Base-by-base conservation (phyloP, 768 basidiomycete species). In the Hericium coralloides region DNA sequence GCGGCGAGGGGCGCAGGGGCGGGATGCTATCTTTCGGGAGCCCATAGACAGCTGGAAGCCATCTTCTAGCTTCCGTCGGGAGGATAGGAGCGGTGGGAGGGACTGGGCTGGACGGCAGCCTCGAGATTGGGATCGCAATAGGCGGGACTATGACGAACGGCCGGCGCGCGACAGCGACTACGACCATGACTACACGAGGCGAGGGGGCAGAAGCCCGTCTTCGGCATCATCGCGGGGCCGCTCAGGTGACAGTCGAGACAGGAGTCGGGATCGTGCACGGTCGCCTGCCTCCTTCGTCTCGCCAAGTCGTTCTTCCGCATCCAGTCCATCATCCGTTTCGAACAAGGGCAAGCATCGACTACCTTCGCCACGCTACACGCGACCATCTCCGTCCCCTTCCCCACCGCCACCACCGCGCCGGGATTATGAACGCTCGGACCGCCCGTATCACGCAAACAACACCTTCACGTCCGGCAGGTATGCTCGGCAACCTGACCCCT, bases 81-180 rank as follows among this genome's bases (percentile, higher is more conserved):
- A 45, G 3, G 43, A 45, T 1, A 45, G 43, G 43, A 20, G 7
- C n/a, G 43, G 20, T n/a, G 20, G 43, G 17, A 45, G 43, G 43
- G 43, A 45, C n/a, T 18, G 43, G 20, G 43, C n/a, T 45, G 15
- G n/a, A 18, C 43, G 43, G 20, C n/a, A 45, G 20, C 43, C 43
- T n/a, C 43, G 43, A 41, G 79, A 80, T 41, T 77, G 79, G 43
- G 79, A 80, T 53, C 60, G 73, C 52, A 68, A 73, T 55, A 60
- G 67, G 55, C 66, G 76, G 38, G 73, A 79, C 41, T 63, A 68
- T 14, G 75, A 77, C 45, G 49, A 55, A 23, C 69, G 68, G 54
- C 63, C 62, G 52, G 66, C 57, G 52, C 65, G 39, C 23, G 38
- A 53, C 8, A 48, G 64, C n/a, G 63, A 67, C 26, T 55, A 66